A percentile compares a stretch with the other conserved stretches of the same genome.
phyloP scores from a whole-genome alignment of 1,284 basidiomycete species.

The Ustilago sp. region DNA sequence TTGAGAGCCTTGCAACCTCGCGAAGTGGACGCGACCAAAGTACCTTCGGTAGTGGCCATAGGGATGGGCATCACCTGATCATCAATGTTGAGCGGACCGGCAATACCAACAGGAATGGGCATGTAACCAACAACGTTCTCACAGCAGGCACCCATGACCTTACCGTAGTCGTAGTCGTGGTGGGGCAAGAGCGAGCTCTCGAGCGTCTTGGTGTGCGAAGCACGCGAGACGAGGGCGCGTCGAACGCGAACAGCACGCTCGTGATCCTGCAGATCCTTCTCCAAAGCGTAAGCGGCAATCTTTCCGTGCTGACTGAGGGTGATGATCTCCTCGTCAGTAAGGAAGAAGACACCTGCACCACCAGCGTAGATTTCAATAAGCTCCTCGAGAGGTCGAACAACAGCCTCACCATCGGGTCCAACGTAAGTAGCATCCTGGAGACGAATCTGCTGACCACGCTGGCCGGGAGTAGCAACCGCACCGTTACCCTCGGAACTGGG shows the following conservation, averaged over 20 bases:
- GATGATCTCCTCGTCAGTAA: conserved; percentile 94
- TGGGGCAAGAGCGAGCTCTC: conserved; percentile 87
- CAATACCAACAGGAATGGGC: conserved; percentile 94
- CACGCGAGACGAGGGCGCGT: conserved; percentile 89
- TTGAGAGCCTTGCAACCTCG: conserved; percentile 98
- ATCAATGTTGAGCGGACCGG: conserved; percentile 93
- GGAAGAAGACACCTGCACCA: conserved; percentile 74
- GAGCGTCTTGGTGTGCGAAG: conserved; percentile 84
- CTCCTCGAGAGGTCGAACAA: conserved; percentile 76
- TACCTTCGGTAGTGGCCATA: conserved; percentile 99
- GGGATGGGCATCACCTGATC: conserved; percentile 88
- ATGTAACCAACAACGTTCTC: conserved; percentile 99
- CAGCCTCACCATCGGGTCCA: conserved; percentile 50
- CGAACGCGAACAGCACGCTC: conserved; percentile 89
- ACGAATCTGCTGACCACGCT: conserved; percentile 43
- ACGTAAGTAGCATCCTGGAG: conserved; percentile 45
- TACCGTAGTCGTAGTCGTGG: conserved; percentile 89
- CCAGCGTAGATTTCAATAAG: conserved; percentile 87
- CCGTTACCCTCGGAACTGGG: conserved; percentile 51
- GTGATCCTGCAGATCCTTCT: conserved; percentile 88
- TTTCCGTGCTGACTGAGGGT: conserved; percentile 89
- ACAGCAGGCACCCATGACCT: conserved; percentile 96
- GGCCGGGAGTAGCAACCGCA: conserved; percentile 33
- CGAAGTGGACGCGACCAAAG: conserved; percentile 95
- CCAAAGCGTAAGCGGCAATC: conserved; percentile 91